Conservation (phyloP, 2,329 filamentous ascomycete genomes). For the Aciculosporium take region DNA sequence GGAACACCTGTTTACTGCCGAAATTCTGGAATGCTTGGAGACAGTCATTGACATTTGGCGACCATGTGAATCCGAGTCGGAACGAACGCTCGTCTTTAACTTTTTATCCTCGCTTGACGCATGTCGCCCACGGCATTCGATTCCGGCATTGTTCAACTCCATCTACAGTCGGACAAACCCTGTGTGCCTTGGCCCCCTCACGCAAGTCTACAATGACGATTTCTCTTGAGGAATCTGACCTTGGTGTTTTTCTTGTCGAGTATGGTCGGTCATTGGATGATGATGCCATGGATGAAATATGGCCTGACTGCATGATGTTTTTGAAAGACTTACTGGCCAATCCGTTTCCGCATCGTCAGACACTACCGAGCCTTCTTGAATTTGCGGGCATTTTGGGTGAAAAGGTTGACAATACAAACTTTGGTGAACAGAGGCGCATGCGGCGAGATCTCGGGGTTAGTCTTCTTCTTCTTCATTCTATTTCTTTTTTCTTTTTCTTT, state of each 20-base stretch:
- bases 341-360: slow-evolving; percentile 87
- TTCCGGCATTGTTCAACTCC: slow-evolving; percentile 89
- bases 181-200: slow-evolving; percentile 56
- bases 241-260: slow-evolving; percentile 79
- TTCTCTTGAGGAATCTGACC: slow-evolving; percentile 65
- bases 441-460: slow-evolving; percentile 73
- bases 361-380: slow-evolving; percentile 70
- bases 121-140: slow-evolving; percentile 77
- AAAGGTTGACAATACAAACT: slow-evolving; percentile 96
- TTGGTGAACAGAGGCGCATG: slow-evolving; percentile 89
- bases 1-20: slow-evolving; percentile 84
- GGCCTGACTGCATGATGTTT: slow-evolving; percentile 87
- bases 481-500: background rate
- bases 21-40: slow-evolving; percentile 86
- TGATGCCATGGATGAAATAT: slow-evolving; percentile 96
- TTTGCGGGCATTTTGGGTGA: slow-evolving; percentile 82
- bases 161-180: slow-evolving; percentile 92
- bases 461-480: slow-evolving; percentile 9
- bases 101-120: slow-evolving; percentile 84
- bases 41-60: slow-evolving; percentile 80
- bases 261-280: slow-evolving; percentile 87
- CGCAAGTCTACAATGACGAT: slow-evolving; percentile 83
- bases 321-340: slow-evolving; percentile 81
- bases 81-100: slow-evolving; percentile 58
- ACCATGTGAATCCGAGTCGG: slow-evolving; percentile 29